A percentile compares a stretch with the other conserved stretches of the same genome.
These are phyloP conservation scores for Pyrenochaeta sp. DNA, from an alignment of 2,329 filamentous ascomycete species.

Conservation along the genomic window DNA sequence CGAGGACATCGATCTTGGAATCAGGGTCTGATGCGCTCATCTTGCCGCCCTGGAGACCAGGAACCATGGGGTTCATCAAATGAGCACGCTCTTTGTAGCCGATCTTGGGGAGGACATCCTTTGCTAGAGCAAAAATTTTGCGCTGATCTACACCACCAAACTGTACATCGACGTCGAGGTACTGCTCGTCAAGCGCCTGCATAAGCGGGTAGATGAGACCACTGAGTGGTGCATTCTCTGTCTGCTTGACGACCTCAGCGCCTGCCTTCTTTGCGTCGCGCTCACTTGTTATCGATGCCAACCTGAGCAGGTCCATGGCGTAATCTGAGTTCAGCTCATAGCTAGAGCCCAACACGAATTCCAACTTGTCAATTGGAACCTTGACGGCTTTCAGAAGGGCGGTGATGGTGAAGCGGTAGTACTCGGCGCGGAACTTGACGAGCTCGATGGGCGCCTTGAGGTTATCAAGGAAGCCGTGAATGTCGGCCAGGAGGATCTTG, in stretches of 20 bases:
- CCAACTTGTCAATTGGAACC: constrained; percentile 79
- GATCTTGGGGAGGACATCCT: constrained; percentile 83
- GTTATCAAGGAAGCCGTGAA: constrained; percentile 80
- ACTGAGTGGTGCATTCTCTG: constrained; percentile 75
- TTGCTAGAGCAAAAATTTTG: constrained; percentile 87
- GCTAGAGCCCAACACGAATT: constrained; percentile 83
- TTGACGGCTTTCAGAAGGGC: constrained; percentile 78
- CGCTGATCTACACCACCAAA: constrained; percentile 82
- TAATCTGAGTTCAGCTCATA: constrained; percentile 78
- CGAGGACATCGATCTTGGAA: constrained; percentile 94
- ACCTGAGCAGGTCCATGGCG: constrained; percentile 86
- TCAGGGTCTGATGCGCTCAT: constrained; percentile 73
- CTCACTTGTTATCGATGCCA: constrained; percentile 75
- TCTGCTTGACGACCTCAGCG: constrained; percentile 94
- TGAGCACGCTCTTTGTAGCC: constrained; percentile 80
- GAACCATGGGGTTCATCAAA: constrained; percentile 87
- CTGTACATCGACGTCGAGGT: constrained; percentile 87
- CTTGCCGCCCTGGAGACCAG: constrained; percentile 82
- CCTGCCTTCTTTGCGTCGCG: constrained; percentile 90
- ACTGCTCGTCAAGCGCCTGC: constrained; percentile 85
- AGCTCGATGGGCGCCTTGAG: constrained; percentile 89
- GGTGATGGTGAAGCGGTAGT: constrained; percentile 82
- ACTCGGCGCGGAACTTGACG: constrained; percentile 80
- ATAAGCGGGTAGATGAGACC: constrained; percentile 86
- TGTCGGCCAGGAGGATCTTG: constrained; percentile 73